A percentile compares a stretch with the other conserved stretches of the same genome.
phyloP scores from a whole-genome alignment of 805 yeast species.

The Pichia nanzhaoensis region DNA sequence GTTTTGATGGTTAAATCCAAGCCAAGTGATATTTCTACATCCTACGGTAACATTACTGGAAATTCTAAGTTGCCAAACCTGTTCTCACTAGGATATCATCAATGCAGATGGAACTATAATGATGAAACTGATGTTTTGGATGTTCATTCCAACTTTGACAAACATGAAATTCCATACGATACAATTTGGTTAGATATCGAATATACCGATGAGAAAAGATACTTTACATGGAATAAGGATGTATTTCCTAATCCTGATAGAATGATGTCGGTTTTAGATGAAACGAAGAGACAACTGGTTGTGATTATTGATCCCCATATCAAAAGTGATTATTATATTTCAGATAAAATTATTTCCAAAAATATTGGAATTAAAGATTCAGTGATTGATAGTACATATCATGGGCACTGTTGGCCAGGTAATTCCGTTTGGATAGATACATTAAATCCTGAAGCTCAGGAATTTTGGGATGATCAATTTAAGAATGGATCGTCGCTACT shows the following conservation, averaged over 20 bases:
- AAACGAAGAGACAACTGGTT: slow-evolving; percentile 73
- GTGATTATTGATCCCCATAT: slow-evolving; percentile 90
- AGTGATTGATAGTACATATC: slow-evolving; percentile 38
- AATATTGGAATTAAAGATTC: slow-evolving; percentile 49
- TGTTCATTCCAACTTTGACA: slow-evolving; percentile 65
- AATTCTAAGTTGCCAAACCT: slow-evolving; percentile 63
- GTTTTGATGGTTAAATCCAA: slow-evolving; percentile 54
- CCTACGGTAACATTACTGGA: slow-evolving; percentile 71
- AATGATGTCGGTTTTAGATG: slow-evolving; percentile 59
- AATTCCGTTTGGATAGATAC: slow-evolving; percentile 92
- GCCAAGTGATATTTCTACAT: slow-evolving; percentile 47
- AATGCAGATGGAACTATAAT: slow-evolving; percentile 96
- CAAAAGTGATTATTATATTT: slow-evolving; percentile 61
- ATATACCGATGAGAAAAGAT: slow-evolving; percentile 78
- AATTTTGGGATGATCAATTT: slow-evolving; percentile 53
- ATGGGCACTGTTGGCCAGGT: slow-evolving; percentile 98
- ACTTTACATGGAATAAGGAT: slow-evolving; percentile 82
- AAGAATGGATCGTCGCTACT: slow-evolving; percentile 38
- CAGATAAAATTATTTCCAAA: slow-evolving; percentile 41
- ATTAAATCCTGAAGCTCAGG: slow-evolving; percentile 53
- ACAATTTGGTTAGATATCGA: slow-evolving; percentile 94
- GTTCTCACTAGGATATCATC: slow-evolving; percentile 86
- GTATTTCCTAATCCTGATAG: slow-evolving; percentile 67
- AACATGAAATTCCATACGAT: slow-evolving; percentile 73
- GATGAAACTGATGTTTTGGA: slow-evolving; percentile 79